Evolutionary conservation across 345 rosid species (phyloP), one percentile per base, ranked within the genome.

Genomic region (Erodium maritimum): DNA sequence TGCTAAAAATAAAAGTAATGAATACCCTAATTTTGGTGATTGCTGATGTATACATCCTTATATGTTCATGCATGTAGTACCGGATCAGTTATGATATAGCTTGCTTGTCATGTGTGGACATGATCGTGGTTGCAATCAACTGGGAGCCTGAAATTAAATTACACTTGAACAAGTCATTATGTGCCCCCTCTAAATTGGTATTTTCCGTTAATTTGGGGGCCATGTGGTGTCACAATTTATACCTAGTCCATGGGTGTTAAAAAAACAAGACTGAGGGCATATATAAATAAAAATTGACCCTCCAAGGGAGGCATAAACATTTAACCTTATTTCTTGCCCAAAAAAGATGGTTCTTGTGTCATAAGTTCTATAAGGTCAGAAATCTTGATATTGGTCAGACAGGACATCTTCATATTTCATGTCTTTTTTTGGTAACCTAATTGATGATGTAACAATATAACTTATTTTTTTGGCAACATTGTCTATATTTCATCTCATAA

Each of bases 401-500:
- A 3, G 10, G 6, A 12, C 13, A 12, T 12, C 46, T 37, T 37
- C 10, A 1, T 37, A 11, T 37, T 37, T 37, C 13, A 12, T 37
- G 10, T 6, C 10, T 37, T 5, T 37, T 37, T 37, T 37, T 37
- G 46, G 46, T 1, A 3, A 29, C 8, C 34, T 3, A 29, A 29
- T 29, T 29, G 34, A 29, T 29, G 34, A 29, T 29, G 14, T 6
- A 12, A 11, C 13, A 4, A 37, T 37, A 37, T 37, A 6, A 37
- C n/a, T n/a, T n/a, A n/a, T n/a, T 6, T 61, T 50, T 25, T 65
- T 59, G 50, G 10, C 19, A 52, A 61, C 22, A 11, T 53, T 21
- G 20, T 58, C 42, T 55, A 64, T 45, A 17, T 58, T 69, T 22
- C 55, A 37, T 59, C 29, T 25, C 52, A 37, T 21, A 34, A 52